These are phyloP conservation scores for Cystoderma amianthinum DNA, from an alignment of 768 basidiomycete species.

Conservation along the genomic window DNA sequence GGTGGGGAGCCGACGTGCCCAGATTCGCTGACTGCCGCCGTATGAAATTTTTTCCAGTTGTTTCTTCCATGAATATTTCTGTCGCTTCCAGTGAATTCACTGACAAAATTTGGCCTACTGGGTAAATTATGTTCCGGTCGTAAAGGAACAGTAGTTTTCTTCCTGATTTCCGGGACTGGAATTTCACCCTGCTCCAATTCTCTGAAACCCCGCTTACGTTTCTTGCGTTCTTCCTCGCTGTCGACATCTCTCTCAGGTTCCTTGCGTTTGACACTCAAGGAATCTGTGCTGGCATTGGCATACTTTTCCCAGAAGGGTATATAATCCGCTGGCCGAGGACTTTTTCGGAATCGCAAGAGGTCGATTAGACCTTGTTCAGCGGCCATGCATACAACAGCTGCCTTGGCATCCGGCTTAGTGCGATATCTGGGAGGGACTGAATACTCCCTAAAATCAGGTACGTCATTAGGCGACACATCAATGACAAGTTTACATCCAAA, in stretches of 20 bases:
- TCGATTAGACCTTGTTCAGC: conserved; percentile 52
- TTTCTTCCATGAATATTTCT: too few relatives aligned
- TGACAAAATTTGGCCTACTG: too few relatives aligned
- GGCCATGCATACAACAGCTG: conserved; percentile 46
- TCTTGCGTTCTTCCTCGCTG: conserved; percentile 12
- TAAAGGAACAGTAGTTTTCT: too few relatives aligned
- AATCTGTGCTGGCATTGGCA: conserved; percentile 15
- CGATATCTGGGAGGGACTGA: conserved; percentile 42
- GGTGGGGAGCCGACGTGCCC: too few relatives aligned
- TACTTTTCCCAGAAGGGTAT: conserved; percentile 25
- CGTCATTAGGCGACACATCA: conserved; percentile 24
- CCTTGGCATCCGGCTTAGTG: conserved; percentile 55
- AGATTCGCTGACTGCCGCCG: too few relatives aligned
- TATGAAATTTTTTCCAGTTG: too few relatives aligned
- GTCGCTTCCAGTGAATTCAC: too few relatives aligned
- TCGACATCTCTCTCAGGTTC: not conserved
- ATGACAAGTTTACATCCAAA: conserved; percentile 46
- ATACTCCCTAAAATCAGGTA: conserved; percentile 34
- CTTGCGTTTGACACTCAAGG: conserved; percentile 9
- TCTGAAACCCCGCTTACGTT: too few relatives aligned
- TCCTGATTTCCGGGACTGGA: too few relatives aligned
- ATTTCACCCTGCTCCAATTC: too few relatives aligned
- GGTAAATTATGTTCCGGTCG: too few relatives aligned
- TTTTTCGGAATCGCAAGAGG: conserved; percentile 48
- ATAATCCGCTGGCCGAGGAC: conserved; percentile 32